Evolutionary conservation across 164 flowering plant genomes (phyloP).

Genomic region (Magnolia officinalis): DNA sequence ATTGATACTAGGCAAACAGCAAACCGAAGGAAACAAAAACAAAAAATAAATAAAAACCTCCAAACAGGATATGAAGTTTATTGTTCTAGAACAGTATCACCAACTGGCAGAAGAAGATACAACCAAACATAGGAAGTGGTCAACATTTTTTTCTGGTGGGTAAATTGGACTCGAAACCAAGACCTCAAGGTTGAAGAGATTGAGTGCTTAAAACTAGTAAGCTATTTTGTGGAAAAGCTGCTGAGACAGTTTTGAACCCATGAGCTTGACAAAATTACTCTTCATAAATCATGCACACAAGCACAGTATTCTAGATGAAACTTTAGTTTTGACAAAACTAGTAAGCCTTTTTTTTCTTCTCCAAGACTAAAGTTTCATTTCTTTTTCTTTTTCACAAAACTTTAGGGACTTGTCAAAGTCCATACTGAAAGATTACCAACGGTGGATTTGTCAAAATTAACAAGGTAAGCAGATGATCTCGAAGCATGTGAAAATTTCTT

Average conservation of each 20-base stretch:
- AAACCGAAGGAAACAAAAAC: neutral
- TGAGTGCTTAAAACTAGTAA: neutral
- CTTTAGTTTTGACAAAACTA: neutral
- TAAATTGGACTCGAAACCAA: neutral
- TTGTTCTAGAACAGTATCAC: neutral
- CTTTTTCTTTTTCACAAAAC: neutral
- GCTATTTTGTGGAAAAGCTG: neutral
- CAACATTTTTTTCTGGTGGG: neutral
- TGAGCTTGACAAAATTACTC: neutral
- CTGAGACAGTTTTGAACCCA: neutral
- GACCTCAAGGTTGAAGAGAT: neutral
- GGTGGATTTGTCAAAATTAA: neutral
- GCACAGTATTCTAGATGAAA: neutral
- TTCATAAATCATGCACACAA: neutral
- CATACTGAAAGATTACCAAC: neutral
- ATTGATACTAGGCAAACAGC: neutral
- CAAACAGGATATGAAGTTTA: neutral
- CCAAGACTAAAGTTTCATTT: no score
- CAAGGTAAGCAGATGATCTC: neutral
- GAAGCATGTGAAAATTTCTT: neutral
- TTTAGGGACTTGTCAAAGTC: neutral
- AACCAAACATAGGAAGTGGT: neutral
- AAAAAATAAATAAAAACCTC: no score
- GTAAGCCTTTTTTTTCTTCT: no score
- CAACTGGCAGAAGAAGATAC: neutral